Base-by-base conservation (phyloP, 257 asterid species). In the Lavandula angustifolia region DNA sequence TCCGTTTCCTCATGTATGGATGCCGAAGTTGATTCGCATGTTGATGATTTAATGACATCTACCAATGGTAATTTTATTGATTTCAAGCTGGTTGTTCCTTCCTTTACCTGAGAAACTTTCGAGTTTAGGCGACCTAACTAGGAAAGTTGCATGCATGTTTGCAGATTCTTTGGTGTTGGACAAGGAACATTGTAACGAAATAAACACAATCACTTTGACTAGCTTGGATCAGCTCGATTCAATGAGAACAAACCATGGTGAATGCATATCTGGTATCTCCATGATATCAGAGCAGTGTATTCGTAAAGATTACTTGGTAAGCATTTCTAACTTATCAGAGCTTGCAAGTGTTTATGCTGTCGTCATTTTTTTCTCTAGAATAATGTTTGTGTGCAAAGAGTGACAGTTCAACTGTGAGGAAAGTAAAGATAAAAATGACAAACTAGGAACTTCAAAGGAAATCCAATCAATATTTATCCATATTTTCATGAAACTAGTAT, bases 81-180 rank as follows among this genome's bases (percentile, higher is more conserved):
- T 54, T 31, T 38, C 41, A 38, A 7, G 5, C 22, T 18, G 9
- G 14, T 32, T 44, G 33, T 57, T 34, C 22, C 33, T 11, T 42
- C 32, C 13, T 53, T 47, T 4, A 7, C 11, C 29, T 7, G 17
- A 10, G 27, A n/a, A 50, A 50, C 1, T 22, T 22, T 22, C 2
- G 27, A 22, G 27, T 22, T 22, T 22, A 22, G 27, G 65, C 4
- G 4, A 7, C 62, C 35, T 60, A 51, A 63, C 52, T 48, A 12
- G 32, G 48, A 18, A 58, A 69, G 5, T 32, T 34, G 13, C 49
- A 43, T 31, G 9, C 46, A 41, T 38, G 51, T 61, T 55, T 78
- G 76, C 84, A 89, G 95, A 85, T 72, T 81, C 96, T 52, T 68
- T 85, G 60, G 43, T 10, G 62, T 49, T 79, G 65, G 96, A 87